These are phyloP conservation scores for Ammopiptanthus mongolicus DNA, from an alignment of 306 rosid genomes.

Conservation along the genomic window DNA sequence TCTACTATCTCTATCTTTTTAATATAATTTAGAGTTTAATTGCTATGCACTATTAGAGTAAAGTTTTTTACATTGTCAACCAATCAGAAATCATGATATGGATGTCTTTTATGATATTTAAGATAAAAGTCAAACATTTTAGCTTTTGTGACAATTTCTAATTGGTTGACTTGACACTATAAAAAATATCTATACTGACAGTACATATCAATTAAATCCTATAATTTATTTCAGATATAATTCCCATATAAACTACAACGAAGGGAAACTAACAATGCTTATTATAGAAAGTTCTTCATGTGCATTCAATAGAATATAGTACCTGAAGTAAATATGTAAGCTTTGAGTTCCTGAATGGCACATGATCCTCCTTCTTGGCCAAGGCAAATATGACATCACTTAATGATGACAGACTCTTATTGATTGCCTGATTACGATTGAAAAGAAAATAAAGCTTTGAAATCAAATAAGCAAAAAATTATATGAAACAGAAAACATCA, in stretches of 20 bases:
- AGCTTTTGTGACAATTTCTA: no score
- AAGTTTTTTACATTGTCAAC: no score
- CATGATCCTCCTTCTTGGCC: conserved; percentile 94
- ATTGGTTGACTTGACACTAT: no score
- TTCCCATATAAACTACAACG: not conserved
- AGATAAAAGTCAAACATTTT: no score
- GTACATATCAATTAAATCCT: no score
- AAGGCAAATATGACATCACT: conserved; percentile 92
- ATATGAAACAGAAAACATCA: not conserved
- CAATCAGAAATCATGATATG: no score
- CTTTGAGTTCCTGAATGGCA: conserved; percentile 94
- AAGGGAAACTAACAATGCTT: not conserved
- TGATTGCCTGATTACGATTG: conserved; percentile 62
- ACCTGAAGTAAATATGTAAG: conserved; percentile 99
- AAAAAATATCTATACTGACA: no score
- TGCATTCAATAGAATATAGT: conserved; percentile 2
- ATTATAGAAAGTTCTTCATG: not conserved
- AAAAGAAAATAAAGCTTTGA: conserved; percentile 8
- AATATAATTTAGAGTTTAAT: not conserved
- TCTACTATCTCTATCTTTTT: not conserved
- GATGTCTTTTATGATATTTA: no score
- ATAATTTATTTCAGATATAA: not conserved
- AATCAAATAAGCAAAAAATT: conserved; percentile 6
- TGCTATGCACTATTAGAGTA: no score
- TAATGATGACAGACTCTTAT: conserved; percentile 79